Percentiles rank a stretch among this genome's conserved stretches.
These are phyloP conservation scores for Hyaloscypha hepaticicola DNA, from an alignment of 495 filamentous ascomycete species.

Conservation along the genomic window DNA sequence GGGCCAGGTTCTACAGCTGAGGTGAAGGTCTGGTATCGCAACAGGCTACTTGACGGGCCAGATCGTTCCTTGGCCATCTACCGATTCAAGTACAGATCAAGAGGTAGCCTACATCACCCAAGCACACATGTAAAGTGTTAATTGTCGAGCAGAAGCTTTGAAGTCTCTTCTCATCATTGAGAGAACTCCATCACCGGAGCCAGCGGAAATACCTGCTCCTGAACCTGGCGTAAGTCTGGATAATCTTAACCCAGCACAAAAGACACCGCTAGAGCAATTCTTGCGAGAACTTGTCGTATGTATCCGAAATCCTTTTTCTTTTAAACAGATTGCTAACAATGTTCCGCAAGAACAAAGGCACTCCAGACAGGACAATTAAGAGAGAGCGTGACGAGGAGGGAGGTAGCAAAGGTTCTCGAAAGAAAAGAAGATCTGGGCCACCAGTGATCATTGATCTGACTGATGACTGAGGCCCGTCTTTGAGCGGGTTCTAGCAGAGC, in stretches of 20 bases:
- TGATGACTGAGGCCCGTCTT: background rate
- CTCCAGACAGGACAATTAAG: background rate
- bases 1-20: background rate
- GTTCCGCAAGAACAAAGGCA: background rate
- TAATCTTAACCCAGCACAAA: background rate
- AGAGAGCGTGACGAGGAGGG: background rate
- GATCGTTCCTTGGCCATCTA: slow-evolving; percentile 13
- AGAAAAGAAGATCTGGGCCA: background rate
- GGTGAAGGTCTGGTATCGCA: too few relatives aligned
- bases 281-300: background rate
- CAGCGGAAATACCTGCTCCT: background rate
- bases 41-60: slow-evolving; percentile 11
- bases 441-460: background rate
- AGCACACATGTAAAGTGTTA: too few relatives aligned
- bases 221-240: background rate
- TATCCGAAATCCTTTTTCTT: background rate
- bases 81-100: slow-evolving; percentile 13
- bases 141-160: slow-evolving; percentile 3
- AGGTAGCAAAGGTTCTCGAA: background rate
- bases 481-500: too few relatives aligned
- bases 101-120: background rate
- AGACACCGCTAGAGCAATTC: background rate
- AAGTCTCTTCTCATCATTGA: slow-evolving; percentile 11
- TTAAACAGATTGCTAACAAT: background rate
- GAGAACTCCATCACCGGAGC: slow-evolving; percentile 8